Evolutionary conservation across 208 protist genomes (phyloP).

Genomic region (Trypanosoma caninum): DNA sequence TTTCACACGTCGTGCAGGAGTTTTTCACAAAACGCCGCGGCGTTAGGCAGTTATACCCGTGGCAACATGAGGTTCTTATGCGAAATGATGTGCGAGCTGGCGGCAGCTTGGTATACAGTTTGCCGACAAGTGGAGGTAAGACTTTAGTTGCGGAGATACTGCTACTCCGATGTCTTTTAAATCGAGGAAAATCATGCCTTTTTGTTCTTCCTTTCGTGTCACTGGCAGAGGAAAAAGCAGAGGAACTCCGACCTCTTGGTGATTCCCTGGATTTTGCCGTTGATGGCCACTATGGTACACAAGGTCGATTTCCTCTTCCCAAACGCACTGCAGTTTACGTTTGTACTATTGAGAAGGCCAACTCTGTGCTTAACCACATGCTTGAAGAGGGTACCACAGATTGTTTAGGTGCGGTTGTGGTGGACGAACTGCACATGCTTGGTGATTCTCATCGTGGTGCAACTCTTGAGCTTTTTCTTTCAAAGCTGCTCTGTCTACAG

Average conservation of each 20-base stretch:
- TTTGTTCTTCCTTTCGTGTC: conserved; percentile 93
- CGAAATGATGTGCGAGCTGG: conserved; percentile 46
- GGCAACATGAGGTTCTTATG: conserved; percentile 82
- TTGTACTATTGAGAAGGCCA: conserved; percentile 95
- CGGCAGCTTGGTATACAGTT: conserved; percentile 84
- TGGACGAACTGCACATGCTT: conserved; percentile 96
- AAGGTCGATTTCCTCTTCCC: conserved; percentile 62
- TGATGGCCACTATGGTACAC: conserved; percentile 77
- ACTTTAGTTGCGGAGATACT: conserved; percentile 93
- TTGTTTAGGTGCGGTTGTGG: conserved; percentile 82
- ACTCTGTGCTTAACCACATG: conserved; percentile 85
- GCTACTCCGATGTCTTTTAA: conserved; percentile 79
- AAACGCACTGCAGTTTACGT: conserved; percentile 54
- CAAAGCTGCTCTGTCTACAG: conserved; percentile 68
- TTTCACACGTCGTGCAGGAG: conserved; percentile 32
- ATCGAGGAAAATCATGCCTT: conserved; percentile 64
- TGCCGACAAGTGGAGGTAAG: conserved; percentile 92
- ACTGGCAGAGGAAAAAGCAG: conserved; percentile 89
- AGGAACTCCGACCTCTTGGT: conserved; percentile 55
- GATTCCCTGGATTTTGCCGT: conserved; percentile 68
- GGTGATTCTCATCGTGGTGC: conserved; percentile 78
- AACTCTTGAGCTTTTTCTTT: conserved; percentile 85
- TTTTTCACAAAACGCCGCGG: conserved; percentile 46
- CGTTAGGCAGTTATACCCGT: conserved; percentile 68
- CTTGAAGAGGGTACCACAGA: conserved; percentile 49